Conservation (phyloP, 768 basidiomycete species). For the Saitozyma sp. region DNA sequence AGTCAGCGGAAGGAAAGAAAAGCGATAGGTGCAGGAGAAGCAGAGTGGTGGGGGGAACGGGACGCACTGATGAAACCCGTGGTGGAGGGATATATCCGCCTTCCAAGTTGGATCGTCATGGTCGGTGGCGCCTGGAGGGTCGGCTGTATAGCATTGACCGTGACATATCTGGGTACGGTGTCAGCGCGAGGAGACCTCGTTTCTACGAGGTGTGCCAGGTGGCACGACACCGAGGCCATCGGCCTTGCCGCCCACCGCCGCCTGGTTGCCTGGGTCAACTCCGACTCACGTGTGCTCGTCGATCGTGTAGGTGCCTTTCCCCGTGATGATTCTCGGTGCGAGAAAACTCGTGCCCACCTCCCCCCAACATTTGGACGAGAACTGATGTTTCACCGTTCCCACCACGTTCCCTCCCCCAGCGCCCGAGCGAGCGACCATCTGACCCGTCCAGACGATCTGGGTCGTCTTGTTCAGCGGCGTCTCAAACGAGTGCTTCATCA, state of each 20-base stretch:
- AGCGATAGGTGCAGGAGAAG: neutral
- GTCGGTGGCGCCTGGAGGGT: slow-evolving; percentile 48
- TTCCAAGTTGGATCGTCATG: slow-evolving; percentile 46
- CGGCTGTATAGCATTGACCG: slow-evolving; percentile 45
- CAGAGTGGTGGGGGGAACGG: neutral
- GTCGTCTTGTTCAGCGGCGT: slow-evolving; percentile 47
- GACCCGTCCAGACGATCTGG: slow-evolving; percentile 45
- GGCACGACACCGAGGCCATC: neutral
- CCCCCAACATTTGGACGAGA: slow-evolving; percentile 63
- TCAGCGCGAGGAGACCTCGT: too few species aligned
- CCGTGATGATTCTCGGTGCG: slow-evolving; percentile 38
- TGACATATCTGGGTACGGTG: slow-evolving; percentile 28
- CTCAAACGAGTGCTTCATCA: slow-evolving; percentile 54
- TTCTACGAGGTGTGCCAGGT: neutral
- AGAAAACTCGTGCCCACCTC: slow-evolving; percentile 52
- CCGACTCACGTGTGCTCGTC: slow-evolving; percentile 44
- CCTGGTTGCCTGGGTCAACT: neutral
- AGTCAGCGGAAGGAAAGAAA: neutral
- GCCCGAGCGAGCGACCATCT: slow-evolving; percentile 49
- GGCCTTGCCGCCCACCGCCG: neutral
- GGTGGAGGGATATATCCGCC: slow-evolving; percentile 46
- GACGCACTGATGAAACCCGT: slow-evolving; percentile 52
- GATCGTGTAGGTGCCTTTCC: slow-evolving; percentile 42
- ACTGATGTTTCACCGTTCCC: slow-evolving; percentile 74
- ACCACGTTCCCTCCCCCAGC: slow-evolving; percentile 58